Base-by-base conservation (phyloP, 2,329 filamentous ascomycete genomes). In the Ophiosphaerella narmari region DNA sequence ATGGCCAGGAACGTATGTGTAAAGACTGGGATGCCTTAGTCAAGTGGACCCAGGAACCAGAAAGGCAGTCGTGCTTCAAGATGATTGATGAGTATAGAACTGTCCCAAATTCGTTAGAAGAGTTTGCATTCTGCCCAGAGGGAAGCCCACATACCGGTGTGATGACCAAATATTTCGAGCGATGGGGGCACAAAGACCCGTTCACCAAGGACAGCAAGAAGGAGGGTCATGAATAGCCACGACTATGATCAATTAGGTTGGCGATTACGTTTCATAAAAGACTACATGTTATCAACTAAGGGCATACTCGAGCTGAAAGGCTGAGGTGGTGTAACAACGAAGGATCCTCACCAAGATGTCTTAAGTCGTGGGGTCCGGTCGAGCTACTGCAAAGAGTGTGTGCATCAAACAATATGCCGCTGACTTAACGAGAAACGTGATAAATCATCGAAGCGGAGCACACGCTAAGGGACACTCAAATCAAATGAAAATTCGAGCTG, bases 181-280 rank as follows among this genome's bases (percentile, higher is more conserved):
- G 36, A 38, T 38, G 36, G 36, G 36, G 36, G 5, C 36, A 38
- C 36, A 38, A 38, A 38, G 36, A 38, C 9, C 36, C 36, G n/a
- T 38, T 38, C 36, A 38, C 36, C 14, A 38, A 38, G 36, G 36
- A 38, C 36, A 23, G 9, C 36, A 18, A 23, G 9, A 38, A 38
- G 14, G 14, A 38, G 23, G 7, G 14, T 18, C 36, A 38, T 23
- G 36, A 18, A 38, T 16, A 14, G 4, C 18, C 14, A 38, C 9
- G 36, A 38, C 14, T 23, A 16, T 38, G 14, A 18, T 38, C 16
- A 12, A 18, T 18, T 9, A 7, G 18, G 4, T 14, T 64, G 39
- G 23, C 24, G 7, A 73, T 2, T 8, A 8, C 5, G 11, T 29
- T 29, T 29, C 26, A 8, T 11, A 29, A 7, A 11, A 29, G 7